Percentiles rank a stretch among this genome's conserved stretches.
These are phyloP conservation scores for Calvatia gigantea DNA, from an alignment of 768 basidiomycete genomes.

Conservation along the genomic window DNA sequence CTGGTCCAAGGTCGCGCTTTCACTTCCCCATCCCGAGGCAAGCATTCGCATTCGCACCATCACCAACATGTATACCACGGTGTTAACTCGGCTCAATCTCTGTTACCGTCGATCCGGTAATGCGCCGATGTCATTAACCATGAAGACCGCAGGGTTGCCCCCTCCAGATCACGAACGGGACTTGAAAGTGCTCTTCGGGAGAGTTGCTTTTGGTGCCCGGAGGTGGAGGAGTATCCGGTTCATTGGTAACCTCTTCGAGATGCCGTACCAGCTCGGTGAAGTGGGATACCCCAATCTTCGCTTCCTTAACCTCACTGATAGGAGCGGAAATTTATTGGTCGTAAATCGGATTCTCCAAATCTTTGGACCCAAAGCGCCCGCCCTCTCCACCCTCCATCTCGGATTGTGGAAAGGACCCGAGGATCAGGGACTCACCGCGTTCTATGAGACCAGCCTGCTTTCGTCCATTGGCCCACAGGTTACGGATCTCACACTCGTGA, in stretches of 20 bases:
- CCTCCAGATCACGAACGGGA: background rate
- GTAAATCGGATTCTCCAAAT: background rate
- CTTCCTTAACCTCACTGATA: background rate
- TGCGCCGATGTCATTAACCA: background rate
- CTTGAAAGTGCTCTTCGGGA: background rate
- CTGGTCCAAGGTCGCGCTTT: background rate
- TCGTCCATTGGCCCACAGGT: background rate
- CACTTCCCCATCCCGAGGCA: background rate
- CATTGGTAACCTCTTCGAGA: background rate
- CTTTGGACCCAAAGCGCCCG: background rate
- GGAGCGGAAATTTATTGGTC: background rate
- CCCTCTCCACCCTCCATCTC: background rate
- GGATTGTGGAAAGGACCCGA: background rate
- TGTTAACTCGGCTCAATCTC: background rate
- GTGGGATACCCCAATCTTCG: background rate
- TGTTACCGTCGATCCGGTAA: background rate
- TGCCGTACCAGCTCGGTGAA: background rate
- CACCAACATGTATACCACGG: background rate
- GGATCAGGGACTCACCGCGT: background rate
- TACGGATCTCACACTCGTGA: background rate
- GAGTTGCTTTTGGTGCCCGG: background rate
- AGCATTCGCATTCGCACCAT: background rate
- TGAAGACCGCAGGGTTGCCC: background rate
- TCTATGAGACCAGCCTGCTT: background rate
- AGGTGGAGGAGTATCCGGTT: background rate